Evolutionary conservation across 176 grass and related monocot species (phyloP), one percentile per base, ranked within the genome.

Genomic region (Ampelocalamus luodianensis): DNA sequence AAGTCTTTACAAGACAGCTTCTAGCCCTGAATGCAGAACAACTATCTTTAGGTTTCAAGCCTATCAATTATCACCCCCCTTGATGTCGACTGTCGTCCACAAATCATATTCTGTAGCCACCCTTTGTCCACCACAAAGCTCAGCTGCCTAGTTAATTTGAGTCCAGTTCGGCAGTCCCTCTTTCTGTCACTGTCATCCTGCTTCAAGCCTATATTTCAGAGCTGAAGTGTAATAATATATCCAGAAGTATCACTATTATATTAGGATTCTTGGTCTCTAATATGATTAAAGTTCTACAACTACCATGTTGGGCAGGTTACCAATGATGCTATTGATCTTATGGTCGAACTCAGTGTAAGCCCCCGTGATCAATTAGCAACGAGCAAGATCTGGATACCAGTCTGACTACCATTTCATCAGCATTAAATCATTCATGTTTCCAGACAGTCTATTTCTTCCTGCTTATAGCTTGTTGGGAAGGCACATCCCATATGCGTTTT

Each of bases 381-480:
- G 14, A 48, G 81, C 55, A 83, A 51, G 32, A 49, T 65, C 12
- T 74, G 42, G 34, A 64, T 26, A 51, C 15, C 36, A 8, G n/a
- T 65, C 58, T 53, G 59, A 50, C 18, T 66, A 66, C 71, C 45
- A 65, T 65, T 61, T 75, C 32, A 75, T 75, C 32, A 63, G 18
- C 13, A 63, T 83, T 48, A 50, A 58, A 27, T 44, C 71, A 49
- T 62, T 78, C 9, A 8, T 71, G 39, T 38, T 85, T 11, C 38
- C 26, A 42, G 46, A 29, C 37, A 12, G 34, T 56, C 18, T 40
- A 26, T 32, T 66, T 44, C 15, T 8, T 60, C 66, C 17, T 49
- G 58, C 18, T 27, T 63, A 55, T 81, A 73, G 68, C 27, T 74
- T 84, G 29, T 74, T 46, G 58, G 56, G 56, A 49, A 62, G 54